These are phyloP conservation scores for Lactarius trivialis DNA, from an alignment of 768 basidiomycete genomes.

Conservation along the genomic window DNA sequence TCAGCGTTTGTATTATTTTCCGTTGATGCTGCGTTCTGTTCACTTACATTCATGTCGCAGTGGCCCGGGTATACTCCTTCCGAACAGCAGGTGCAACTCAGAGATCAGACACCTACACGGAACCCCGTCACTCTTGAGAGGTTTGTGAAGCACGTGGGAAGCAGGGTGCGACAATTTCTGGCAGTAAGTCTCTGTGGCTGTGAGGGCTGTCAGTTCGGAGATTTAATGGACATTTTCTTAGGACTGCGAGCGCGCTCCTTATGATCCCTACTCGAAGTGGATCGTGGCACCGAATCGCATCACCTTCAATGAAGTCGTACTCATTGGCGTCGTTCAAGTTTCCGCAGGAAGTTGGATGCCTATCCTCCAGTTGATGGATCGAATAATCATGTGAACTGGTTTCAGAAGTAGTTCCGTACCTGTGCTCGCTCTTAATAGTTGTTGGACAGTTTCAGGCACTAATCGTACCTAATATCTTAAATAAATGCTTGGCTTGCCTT, in stretches of 20 bases:
- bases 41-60: slow-evolving; percentile 1
- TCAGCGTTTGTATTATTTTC: slow-evolving; percentile 2
- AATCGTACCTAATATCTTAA: slow-evolving; percentile 1
- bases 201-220: slow-evolving; percentile 1
- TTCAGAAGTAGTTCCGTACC: not conserved
- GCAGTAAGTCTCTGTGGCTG: not conserved
- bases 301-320: slow-evolving; percentile 11
- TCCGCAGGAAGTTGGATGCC: slow-evolving; percentile 21
- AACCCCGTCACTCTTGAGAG: slow-evolving; percentile 2
- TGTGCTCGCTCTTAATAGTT: not conserved
- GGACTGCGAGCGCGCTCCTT: slow-evolving; percentile 6
- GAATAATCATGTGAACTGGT: slow-evolving; percentile 5
- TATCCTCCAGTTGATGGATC: slow-evolving; percentile 10
- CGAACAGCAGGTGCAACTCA: slow-evolving; percentile 11
- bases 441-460: not conserved
- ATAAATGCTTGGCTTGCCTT: not conserved
- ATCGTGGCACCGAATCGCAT: slow-evolving; percentile 2
- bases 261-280: not conserved
- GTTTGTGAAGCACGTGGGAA: slow-evolving; percentile 16
- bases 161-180: slow-evolving; percentile 8
- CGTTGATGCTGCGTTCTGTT: not conserved
- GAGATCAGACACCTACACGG: not conserved
- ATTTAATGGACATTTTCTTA: not conserved
- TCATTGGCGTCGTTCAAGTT: slow-evolving; percentile 20
- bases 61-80: slow-evolving; percentile 16